Evolutionary conservation across 768 basidiomycete species (phyloP), one percentile per base, ranked within the genome.

Genomic region (Calocera cornea): DNA sequence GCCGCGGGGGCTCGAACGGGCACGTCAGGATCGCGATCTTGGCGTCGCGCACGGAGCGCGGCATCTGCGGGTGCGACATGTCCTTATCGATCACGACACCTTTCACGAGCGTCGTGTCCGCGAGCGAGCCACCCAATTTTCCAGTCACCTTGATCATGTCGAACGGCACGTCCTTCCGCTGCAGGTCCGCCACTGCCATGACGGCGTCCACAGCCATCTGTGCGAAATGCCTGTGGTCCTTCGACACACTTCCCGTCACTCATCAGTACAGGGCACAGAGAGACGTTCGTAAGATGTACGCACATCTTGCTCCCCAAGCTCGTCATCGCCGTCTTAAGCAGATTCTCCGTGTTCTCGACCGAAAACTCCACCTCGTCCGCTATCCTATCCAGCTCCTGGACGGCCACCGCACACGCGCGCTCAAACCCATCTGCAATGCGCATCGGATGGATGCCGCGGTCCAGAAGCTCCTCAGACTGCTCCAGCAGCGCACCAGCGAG

Each of bases 11-110:
- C 76, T 99, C 97, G 76, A 99, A 99, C 24, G 97, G 94, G 78
- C 97, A 99, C 49, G 97, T 99, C 50, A 99, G 84, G 78, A 99
- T 98, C 16, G 95, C 97, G 66, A 99, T 82, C 68, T 87, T 87
- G 66, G 97, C 97, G 76, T 98, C 90, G 71, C 82, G 83, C 72
- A 99, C 87, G 38, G 80, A 82, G 68, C 84, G 86, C 10, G 95
- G 95, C 97, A 99, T 99, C 77, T 97, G 93, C 2, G 95, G 90
- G 74, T 99, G 97, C 14, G 94, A 97, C 90, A 99, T 95, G 79
- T 99, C 95, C 79, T 99, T 99, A 86, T 99, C 97, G 76, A 99
- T 85, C 72, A 99, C 90, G 47, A 99, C 97, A 72, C 97, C 97
- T 73, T 89, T 89, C 80, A 99, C 95, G 72, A 99, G 84, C 47